Base-by-base conservation (phyloP, 2,329 filamentous ascomycete species). In the Neurospora sp. region DNA sequence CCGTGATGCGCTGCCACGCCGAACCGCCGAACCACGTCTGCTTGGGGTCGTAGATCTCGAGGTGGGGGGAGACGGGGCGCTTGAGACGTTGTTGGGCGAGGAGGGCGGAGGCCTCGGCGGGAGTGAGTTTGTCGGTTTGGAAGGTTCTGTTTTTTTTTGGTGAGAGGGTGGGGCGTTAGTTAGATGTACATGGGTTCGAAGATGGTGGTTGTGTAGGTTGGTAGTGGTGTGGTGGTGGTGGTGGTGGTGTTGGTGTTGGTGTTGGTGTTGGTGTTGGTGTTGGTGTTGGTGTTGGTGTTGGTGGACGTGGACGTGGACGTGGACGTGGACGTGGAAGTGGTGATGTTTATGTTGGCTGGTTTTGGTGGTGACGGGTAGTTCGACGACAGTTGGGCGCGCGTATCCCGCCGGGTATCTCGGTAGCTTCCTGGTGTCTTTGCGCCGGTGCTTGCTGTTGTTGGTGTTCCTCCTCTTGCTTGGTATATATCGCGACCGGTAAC, bases 41-140 rank as follows among this genome's bases (percentile, higher is more conserved):
- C 81, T 92, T 89, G 71, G 91, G 87, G 80, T 88, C 87, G 89
- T 97, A 97, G 87, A 96, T 94, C 77, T 83, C 80, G 73, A 97
- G 88, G 79, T 97, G 93, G 69, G 94, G 94, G 66, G 92, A 87
- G 76, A 97, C 86, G 78, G 94, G 94, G 68, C 94, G 94, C 77
- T 86, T 82, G 69, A 90, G 86, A 77, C 94, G 94, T 85, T 97
- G 94, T 78, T 88, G 84, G 77, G 87, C 89, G 78, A 97, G 92
- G 81, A 97, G 88, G 74, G 86, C 79, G 74, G 86, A 77, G 73
- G 81, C 87, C 72, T 90, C 83, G 68, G 80, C 75, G 68, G 82
- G 80, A 72, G 86, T 83, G 76, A 91, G 76, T 78, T 86, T 85
- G 76, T 87, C 81, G 69, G 88, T 89, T 52, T 87, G 82, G 76